Evolutionary conservation across 257 asterid genomes (phyloP).

Genomic region (Penstemon eatonii): DNA sequence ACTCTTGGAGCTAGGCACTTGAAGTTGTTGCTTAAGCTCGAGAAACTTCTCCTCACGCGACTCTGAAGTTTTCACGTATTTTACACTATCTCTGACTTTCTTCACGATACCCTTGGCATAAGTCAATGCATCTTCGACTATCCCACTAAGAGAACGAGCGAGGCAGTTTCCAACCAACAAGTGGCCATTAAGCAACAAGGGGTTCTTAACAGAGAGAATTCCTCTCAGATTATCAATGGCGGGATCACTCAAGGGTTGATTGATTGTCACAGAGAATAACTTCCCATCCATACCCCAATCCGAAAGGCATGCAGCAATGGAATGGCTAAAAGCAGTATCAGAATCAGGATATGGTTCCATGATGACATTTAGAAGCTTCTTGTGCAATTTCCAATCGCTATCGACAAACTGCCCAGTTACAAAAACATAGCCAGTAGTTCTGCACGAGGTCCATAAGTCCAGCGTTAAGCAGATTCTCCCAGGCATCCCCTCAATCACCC

Average conservation of each 20-base stretch:
- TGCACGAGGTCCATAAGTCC: slow-evolving; percentile 81
- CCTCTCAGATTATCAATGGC: slow-evolving; percentile 71
- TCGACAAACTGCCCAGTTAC: slow-evolving; percentile 84
- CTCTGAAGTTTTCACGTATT: slow-evolving; percentile 86
- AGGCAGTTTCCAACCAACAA: slow-evolving; percentile 74
- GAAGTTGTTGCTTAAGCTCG: slow-evolving; percentile 83
- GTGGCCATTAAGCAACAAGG: slow-evolving; percentile 77
- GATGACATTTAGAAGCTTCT: slow-evolving; percentile 76
- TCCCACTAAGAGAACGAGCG: slow-evolving; percentile 71
- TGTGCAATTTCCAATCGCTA: slow-evolving; percentile 85
- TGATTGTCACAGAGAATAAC: slow-evolving; percentile 73
- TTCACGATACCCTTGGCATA: slow-evolving; percentile 54
- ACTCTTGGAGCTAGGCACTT: slow-evolving; percentile 77
- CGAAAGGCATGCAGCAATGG: slow-evolving; percentile 83
- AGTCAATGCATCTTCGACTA: slow-evolving; percentile 60
- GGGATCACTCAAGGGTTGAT: slow-evolving; percentile 57
- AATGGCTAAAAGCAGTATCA: slow-evolving; percentile 80
- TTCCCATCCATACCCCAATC: slow-evolving; percentile 92
- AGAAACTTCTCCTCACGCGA: slow-evolving; percentile 78
- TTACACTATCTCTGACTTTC: slow-evolving; percentile 80
- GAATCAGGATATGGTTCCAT: slow-evolving; percentile 94
- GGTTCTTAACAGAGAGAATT: slow-evolving; percentile 82
- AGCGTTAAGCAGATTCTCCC: slow-evolving; percentile 84
- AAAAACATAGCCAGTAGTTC: slow-evolving; percentile 65
- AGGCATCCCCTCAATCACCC: slow-evolving; percentile 72